Base-by-base conservation (phyloP, 768 basidiomycete genomes). In the Psilocybe cubensis region DNA sequence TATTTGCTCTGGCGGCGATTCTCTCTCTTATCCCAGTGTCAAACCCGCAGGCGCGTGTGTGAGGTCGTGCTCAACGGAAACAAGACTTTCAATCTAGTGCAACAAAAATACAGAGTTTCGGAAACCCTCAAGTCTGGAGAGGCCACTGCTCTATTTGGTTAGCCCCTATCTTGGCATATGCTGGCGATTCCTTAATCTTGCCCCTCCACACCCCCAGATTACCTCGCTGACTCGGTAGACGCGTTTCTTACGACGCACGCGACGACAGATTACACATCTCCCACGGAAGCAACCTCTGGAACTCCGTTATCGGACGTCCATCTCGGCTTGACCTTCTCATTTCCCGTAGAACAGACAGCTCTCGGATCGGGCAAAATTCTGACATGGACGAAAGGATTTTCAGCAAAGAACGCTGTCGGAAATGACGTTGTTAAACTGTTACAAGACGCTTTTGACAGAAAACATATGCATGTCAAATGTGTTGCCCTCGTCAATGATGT, bases 41-140 rank as follows among this genome's bases (percentile, higher is more conserved):
- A n/a, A 56, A 38, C 25, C 49, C 38, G 50, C 61, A 97, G 94
- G 59, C 96, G 95, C 50, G 95, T 97, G 45, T 98, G 96, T 74
- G 92, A 98, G 72, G 94, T 98, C 46, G 82, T 87, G 27, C 80
- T 99, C n/a, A 81, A 90, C 49, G 97, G 97, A 29, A 82, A 97
- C 74, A 85, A 92, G 64, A 88, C 91, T 17, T 98, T 98, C 75
- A 83, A 81, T 43, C 80, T 99, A 57, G 88, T 89, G 61, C 96
- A 98, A 74, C 92, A 98, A 69, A 98, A 98, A 71, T 99, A 95
- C 79, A 93, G 89, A 70, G 94, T 99, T 12, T 97, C 96, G 2
- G 93, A 97, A 27, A 76, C 86, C 10, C 82, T 98, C 54, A 99
- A 99, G 76, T 88, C 92, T 1, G 97, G 97, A 35, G 94, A 98